A percentile compares a stretch with the other conserved stretches of the same genome.
These are phyloP conservation scores for Lanmaoa pseudosensibilis DNA, from an alignment of 768 basidiomycete species.

Conservation along the genomic window DNA sequence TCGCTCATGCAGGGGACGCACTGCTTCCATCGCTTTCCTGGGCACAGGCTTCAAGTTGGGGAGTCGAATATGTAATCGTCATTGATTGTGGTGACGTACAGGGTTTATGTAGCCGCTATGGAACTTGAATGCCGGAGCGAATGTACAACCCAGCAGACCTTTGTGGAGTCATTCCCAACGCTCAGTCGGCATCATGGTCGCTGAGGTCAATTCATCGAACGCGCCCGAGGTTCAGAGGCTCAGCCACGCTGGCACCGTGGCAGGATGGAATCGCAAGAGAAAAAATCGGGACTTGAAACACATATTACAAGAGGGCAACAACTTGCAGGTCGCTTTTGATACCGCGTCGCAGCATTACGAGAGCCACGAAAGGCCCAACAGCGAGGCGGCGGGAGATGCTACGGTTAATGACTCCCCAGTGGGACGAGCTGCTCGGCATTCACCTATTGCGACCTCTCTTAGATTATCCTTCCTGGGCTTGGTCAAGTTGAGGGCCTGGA, in stretches of 20 bases:
- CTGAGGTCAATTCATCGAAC: no score
- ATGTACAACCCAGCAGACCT: no score
- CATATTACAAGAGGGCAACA: slow-evolving; percentile 28
- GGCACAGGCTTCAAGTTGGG: no score
- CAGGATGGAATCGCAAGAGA: neutral
- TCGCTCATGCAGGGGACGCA: neutral
- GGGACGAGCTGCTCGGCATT: slow-evolving; percentile 33
- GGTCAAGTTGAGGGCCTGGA: slow-evolving; percentile 17
- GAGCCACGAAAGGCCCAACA: slow-evolving; percentile 12
- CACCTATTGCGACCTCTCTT: slow-evolving; percentile 28
- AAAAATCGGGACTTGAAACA: neutral
- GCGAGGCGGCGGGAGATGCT: slow-evolving; percentile 20
- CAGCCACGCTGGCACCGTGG: no score
- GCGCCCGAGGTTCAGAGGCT: no score
- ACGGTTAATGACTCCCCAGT: slow-evolving; percentile 25
- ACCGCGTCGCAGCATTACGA: neutral
- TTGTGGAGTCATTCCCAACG: no score
- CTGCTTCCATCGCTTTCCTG: no score
- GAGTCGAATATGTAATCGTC: no score
- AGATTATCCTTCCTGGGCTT: slow-evolving; percentile 29
- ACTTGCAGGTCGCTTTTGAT: slow-evolving; percentile 28
- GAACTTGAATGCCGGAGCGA: no score
- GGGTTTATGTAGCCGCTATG: no score
- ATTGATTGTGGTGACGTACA: no score
- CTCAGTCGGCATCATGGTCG: no score